Evolutionary conservation across 805 yeast species (phyloP), one percentile per base, ranked within the genome.

Genomic region (Wickerhamiella qilinensis): DNA sequence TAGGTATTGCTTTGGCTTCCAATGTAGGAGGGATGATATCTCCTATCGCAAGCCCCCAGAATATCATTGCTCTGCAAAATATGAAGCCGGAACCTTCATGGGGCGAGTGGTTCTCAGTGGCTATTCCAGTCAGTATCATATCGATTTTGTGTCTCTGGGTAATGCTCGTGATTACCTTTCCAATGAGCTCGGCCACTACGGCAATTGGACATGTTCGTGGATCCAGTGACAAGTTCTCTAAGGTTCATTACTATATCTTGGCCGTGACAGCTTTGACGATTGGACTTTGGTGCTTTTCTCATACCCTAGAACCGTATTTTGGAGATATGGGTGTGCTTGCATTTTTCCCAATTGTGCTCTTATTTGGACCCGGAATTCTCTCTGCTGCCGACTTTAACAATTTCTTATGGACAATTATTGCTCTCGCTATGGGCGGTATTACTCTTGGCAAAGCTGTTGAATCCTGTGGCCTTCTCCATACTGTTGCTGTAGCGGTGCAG

Each of bases 241-340:
- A 64, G 3, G 68, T 70, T 20, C 97, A 91, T 58, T 74, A 77
- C 70, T 84, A 75, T 48, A 81, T 88, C 20, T 63, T 77, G 2
- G 46, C 56, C 2, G 82, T 84, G 2, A 73, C 93, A 1, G 44
- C 77, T 0, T 50, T 64, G 0, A 91, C 98, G 1, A 88, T 88
- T 41, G 56, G 72, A 2, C 62, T 88, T 31, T 88, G 98, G 98
- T 88, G 97, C 62, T 62, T 84, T 38, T 79, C 93, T 1, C 81
- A 81, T 30, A 71, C 73, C 50, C 59, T 86, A 9, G 75, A 79
- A 41, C 72, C 71, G 1, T 53, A 74, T 2, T 73, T 88, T 53
- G 98, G 98, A 25, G 95, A 86, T 50, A 84, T 86, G 91, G 98
- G 98, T n/a, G 77, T 86, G 46, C 75, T 91, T 43, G 93, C 97